A percentile compares a stretch with the other conserved stretches of the same genome.
These are phyloP conservation scores for Amanita thiersii DNA, from an alignment of 768 basidiomycete species.

Conservation along the genomic window DNA sequence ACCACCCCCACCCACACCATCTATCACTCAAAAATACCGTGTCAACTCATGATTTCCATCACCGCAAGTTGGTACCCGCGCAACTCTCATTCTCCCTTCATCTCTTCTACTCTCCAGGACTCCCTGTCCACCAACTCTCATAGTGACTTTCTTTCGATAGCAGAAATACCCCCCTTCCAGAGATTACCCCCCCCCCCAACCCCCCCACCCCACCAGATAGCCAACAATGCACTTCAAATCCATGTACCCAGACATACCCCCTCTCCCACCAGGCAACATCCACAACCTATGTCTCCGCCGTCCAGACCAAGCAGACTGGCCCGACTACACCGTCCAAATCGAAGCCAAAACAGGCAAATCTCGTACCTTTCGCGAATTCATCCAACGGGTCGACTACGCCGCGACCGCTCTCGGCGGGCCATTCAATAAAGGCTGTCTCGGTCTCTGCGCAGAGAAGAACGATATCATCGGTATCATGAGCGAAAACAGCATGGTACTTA, in stretches of 20 bases:
- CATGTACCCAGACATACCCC: constrained; percentile 43
- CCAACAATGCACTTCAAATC: constrained; percentile 58
- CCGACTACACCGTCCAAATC: constrained; percentile 48
- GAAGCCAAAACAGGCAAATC: constrained; percentile 43
- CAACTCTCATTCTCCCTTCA: too few relatives aligned
- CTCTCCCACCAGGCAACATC: constrained; percentile 41
- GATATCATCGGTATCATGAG: constrained; percentile 66
- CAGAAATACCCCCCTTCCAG: too few relatives aligned
- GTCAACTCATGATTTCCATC: too few relatives aligned
- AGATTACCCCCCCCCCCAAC: too few relatives aligned
- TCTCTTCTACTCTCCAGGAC: too few relatives aligned
- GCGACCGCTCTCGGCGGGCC: constrained; percentile 50
- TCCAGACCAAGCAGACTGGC: constrained; percentile 45
- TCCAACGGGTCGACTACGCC: constrained; percentile 41
- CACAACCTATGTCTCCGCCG: constrained; percentile 48
- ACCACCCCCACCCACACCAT: too few relatives aligned
- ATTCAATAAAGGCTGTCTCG: constrained; percentile 45
- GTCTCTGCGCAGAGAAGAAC: constrained; percentile 32
- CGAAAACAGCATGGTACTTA: constrained; percentile 58
- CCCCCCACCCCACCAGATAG: too few relatives aligned
- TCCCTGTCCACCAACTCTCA: too few relatives aligned
- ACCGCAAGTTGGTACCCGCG: too few relatives aligned
- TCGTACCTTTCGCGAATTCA: constrained; percentile 39
- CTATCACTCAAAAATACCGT: too few relatives aligned
- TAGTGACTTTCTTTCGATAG: too few relatives aligned